phyloP scores from a whole-genome alignment of 768 basidiomycete species.

The Tephrocybe sp. region DNA sequence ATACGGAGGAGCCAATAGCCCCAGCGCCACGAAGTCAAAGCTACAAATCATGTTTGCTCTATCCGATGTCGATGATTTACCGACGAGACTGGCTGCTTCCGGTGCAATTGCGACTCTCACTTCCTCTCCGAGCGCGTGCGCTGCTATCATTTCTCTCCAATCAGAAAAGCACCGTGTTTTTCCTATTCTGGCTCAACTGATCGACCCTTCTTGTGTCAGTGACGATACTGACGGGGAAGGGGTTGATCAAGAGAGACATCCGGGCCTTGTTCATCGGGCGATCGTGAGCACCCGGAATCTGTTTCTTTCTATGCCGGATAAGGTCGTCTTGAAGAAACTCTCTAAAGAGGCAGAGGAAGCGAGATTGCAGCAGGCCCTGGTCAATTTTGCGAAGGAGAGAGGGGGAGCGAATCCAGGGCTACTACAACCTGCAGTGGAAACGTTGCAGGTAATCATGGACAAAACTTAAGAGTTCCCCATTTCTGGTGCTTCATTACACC shows the following conservation, averaged over 20 bases:
- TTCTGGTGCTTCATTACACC: background rate
- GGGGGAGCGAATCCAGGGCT: conserved; percentile 34
- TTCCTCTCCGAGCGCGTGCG: conserved; percentile 58
- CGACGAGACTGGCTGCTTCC: conserved; percentile 86
- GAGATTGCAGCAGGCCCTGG: conserved; percentile 56
- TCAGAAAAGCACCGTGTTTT: conserved; percentile 62
- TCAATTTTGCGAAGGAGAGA: conserved; percentile 44
- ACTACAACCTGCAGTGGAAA: conserved; percentile 50
- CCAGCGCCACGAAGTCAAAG: conserved; percentile 50
- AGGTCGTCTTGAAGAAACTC: conserved; percentile 39
- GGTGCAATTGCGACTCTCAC: conserved; percentile 87
- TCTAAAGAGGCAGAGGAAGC: conserved; percentile 49
- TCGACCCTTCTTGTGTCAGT: conserved; percentile 52
- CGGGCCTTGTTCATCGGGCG: conserved; percentile 76
- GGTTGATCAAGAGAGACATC: conserved; percentile 36
- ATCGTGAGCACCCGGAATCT: conserved; percentile 75
- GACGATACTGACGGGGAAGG: conserved; percentile 34
- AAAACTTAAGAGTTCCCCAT: background rate
- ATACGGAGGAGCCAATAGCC: conserved; percentile 53
- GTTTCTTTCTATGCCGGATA: conserved; percentile 42
- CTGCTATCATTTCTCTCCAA: conserved; percentile 62
- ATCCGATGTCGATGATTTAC: conserved; percentile 81
- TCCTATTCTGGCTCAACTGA: conserved; percentile 64
- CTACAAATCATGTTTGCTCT: conserved; percentile 83
- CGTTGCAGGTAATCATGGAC: conserved; percentile 37